Evolutionary conservation across 441 rosid genomes (phyloP).

Genomic region (Gossypium schwendimanii): DNA sequence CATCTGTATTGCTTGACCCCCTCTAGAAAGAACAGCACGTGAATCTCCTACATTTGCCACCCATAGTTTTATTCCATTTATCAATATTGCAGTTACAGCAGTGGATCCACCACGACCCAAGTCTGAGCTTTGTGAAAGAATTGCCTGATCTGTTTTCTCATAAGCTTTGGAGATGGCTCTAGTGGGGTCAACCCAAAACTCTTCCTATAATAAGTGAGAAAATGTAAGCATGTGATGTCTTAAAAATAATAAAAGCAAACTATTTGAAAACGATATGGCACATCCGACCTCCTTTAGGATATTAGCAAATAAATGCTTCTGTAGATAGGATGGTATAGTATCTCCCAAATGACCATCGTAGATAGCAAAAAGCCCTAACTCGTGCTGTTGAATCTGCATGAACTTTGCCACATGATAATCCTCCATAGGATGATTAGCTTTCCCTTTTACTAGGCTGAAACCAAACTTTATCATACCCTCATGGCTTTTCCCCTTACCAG

Average conservation of each 20-base stretch:
- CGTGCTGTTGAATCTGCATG: constrained; percentile 42
- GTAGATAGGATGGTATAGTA: constrained; percentile 67
- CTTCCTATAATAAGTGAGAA: constrained; percentile 43
- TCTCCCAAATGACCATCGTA: constrained; percentile 92
- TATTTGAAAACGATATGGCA: constrained; percentile 3
- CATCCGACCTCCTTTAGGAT: constrained; percentile 67
- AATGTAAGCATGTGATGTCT: constrained; percentile 12
- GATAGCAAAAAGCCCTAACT: constrained; percentile 79
- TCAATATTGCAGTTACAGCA: constrained; percentile 75
- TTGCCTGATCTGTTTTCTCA: constrained; percentile 81
- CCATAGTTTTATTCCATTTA: constrained; percentile 56
- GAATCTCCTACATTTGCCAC: constrained; percentile 92
- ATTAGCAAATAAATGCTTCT: constrained; percentile 72
- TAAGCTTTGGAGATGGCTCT: constrained; percentile 65
- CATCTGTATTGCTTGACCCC: constrained; percentile 62
- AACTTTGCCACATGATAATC: constrained; percentile 88
- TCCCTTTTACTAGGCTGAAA: constrained; percentile 78
- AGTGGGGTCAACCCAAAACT: constrained; percentile 59
- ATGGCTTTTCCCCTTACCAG: constrained; percentile 69
- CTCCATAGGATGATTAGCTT: constrained; percentile 92
- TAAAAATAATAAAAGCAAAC: constrained; percentile 8
- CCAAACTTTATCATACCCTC: constrained; percentile 60
- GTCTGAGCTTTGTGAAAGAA: constrained; percentile 64
- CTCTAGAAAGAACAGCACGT: constrained; percentile 68
- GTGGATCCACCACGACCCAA: constrained; percentile 88